Evolutionary conservation across 345 rosid genomes (phyloP), one percentile per base, ranked within the genome.

Genomic region (Lepidium didymum): DNA sequence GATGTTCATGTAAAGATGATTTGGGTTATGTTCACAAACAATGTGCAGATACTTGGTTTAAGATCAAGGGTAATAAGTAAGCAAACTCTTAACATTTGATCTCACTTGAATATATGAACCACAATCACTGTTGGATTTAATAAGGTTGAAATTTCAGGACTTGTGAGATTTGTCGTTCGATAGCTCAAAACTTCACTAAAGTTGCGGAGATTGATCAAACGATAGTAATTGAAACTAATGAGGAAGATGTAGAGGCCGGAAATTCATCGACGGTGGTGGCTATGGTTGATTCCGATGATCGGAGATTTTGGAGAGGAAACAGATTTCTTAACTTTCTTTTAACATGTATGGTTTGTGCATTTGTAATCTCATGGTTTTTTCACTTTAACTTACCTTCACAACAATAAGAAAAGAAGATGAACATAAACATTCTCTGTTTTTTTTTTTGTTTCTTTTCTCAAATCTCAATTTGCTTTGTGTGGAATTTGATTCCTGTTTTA

Each of bases 31-130:
- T 96, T 57, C 99, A 94, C 71, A 91, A 83, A 78, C 87, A 82
- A 37, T 94, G 99, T 75, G 97, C 99, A 5, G 99, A 91, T 78
- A 77, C 96, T 47, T 94, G 99, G 99, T 91, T 94, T 85, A 87
- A 89, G 76, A 94, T 94, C 74, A 94, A 73, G 76, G 97, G 99
- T 72, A 89, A 91, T 76, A 89, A 82, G 99, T 91, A 69, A 69
- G 79, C 54, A 53, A 33, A 12, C 34, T 10, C 4, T 4, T 23
- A 41, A 29, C 13, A 13, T 27, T 52, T 70, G 25, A 61, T 56
- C 52, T 54, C 25, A 42, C 34, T 35, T 4, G 5, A 15, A 10
- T 34, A 15, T 33, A 15, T 13, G 21, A 64, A 38, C 7, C 49
- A 50, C 3, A 6, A 38, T 10, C 49, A 50, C 3, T 9, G 29